Evolutionary conservation across 2,329 filamentous ascomycete genomes (phyloP), one percentile per base, ranked within the genome.

Genomic region (Coniella vitis): DNA sequence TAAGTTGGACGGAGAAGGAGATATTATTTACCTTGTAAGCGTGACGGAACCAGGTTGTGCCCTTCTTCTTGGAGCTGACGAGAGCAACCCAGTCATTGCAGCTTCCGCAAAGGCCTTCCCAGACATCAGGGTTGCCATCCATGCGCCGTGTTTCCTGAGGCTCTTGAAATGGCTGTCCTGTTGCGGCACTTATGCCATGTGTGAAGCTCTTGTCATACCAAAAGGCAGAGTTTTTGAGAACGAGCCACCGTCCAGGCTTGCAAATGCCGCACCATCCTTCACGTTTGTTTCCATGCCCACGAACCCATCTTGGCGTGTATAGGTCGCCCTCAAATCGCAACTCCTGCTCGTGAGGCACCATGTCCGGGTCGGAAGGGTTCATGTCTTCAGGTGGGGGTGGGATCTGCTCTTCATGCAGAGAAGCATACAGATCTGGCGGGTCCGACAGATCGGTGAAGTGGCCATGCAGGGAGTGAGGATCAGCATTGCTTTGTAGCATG

Each of bases 131-230:
- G 60, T 89, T 90, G 35, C 85, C 84, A 61, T 90, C 86, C 71
- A 87, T 88, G 43, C 87, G 76, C 50, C 86, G 74, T 19, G 81
- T 87, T 59, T 88, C 78, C 53, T 85, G 79, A 3, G 88, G 88
- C 57, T 86, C 82, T 62, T 87, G 82, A 68, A 93, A 91, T 3
- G 84, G 80, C 54, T 77, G 83, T 20, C 88, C 87, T 0, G 87
- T 91, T 4, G 86, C 84, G 22, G 86, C 87, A 61, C 85, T 89
- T 63, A 94, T 88, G 43, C 88, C 88, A 61, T 94, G 89, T 2
- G 86, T 88, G 64, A 93, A 94, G 49, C 84, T 87, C 72, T 93
- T 91, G 70, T 94, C 88, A 65, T 94, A 94, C 88, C 89, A 94
- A 65, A 88, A 95, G 7, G 88, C 88, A 48, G 86, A 90, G 68